Base-by-base conservation (phyloP, 2,329 filamentous ascomycete species). In the Xenosphaeropsis pyriputrescens region DNA sequence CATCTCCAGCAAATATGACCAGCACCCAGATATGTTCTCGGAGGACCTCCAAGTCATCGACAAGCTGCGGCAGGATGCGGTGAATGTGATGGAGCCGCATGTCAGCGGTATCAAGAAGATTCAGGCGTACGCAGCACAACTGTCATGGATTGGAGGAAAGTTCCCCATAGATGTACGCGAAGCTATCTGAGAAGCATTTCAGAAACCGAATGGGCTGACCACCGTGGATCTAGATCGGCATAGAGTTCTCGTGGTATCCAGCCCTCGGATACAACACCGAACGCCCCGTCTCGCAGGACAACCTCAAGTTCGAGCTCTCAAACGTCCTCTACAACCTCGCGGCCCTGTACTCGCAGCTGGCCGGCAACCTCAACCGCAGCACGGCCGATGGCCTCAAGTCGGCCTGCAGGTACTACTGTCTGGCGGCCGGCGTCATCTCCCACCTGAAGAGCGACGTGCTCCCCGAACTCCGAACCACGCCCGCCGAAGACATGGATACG, bases 1-100 rank as follows among this genome's bases (percentile, higher is more conserved):
- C 64, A 96, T 98, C 53, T 93, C 86, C 43, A 80, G 76, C 59
- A 95, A 96, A 69, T 96, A 96, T 79, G 89, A 96, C 60, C 91
- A 98, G 57, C 89, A 94, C 56, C 89, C 91, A 26, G 86, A 95
- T 59, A 93, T 94, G 80, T 98, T 98, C 60, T 75, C 76, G 45
- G 72, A 84, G 45, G 91, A 98, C 62, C 75, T 94, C 41, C 77
- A 88, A 53, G 72, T 81, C 46, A 86, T 98, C 51, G 86, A 96
- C 55, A 67, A 74, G 35, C 64, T 96, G 41, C 79, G 91, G 5
- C 72, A 73, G 44, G 84, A 93, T 56, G 91, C 91, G n/a, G 69
- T 94, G 39, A 85, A 86, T 57, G 81, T 91, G 2, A 75, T 81
- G 42, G 91, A 98, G 55, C 77, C 91, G 2, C 91, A 98, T 54